These are phyloP conservation scores for Russula olivacea DNA, from an alignment of 768 basidiomycete genomes.

Conservation along the genomic window DNA sequence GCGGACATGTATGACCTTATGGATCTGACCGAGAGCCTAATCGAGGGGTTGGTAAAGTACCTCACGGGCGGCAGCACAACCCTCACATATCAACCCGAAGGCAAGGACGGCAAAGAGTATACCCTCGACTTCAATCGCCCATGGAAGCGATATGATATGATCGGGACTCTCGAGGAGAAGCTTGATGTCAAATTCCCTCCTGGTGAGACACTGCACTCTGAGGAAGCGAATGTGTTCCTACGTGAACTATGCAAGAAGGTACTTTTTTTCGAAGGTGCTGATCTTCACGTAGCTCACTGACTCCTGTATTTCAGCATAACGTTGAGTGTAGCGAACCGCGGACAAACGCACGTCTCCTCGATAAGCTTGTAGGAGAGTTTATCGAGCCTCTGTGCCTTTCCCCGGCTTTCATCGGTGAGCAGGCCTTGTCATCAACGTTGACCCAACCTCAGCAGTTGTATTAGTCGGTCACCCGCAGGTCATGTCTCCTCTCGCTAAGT, in stretches of 20 bases:
- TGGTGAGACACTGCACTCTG: slow-evolving; percentile 82
- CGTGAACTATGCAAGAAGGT: slow-evolving; percentile 82
- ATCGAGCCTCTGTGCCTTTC: slow-evolving; percentile 97
- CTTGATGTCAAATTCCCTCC: slow-evolving; percentile 87
- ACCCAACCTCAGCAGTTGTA: background rate
- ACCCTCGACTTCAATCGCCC: slow-evolving; percentile 86
- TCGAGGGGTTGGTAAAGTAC: slow-evolving; percentile 87
- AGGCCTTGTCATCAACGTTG: background rate
- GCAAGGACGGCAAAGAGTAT: slow-evolving; percentile 74
- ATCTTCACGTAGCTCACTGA: background rate
- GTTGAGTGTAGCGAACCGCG: slow-evolving; percentile 96
- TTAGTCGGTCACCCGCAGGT: slow-evolving; percentile 96
- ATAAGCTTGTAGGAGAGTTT: slow-evolving; percentile 98
- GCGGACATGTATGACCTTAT: slow-evolving; percentile 98
- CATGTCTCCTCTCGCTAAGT: slow-evolving; percentile 99
- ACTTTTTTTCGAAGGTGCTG: slow-evolving; percentile 8
- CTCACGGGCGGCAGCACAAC: slow-evolving; percentile 76
- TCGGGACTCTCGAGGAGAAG: slow-evolving; percentile 92
- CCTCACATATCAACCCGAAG: slow-evolving; percentile 87
- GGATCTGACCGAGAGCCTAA: slow-evolving; percentile 89
- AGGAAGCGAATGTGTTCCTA: slow-evolving; percentile 84
- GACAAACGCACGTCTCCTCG: slow-evolving; percentile 89
- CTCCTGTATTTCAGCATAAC: slow-evolving; percentile 56
- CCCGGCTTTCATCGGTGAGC: slow-evolving; percentile 86
- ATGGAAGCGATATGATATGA: slow-evolving; percentile 99